These are phyloP conservation scores for Kazachstania kunashirensis DNA, from an alignment of 805 yeast genomes.

Conservation along the genomic window DNA sequence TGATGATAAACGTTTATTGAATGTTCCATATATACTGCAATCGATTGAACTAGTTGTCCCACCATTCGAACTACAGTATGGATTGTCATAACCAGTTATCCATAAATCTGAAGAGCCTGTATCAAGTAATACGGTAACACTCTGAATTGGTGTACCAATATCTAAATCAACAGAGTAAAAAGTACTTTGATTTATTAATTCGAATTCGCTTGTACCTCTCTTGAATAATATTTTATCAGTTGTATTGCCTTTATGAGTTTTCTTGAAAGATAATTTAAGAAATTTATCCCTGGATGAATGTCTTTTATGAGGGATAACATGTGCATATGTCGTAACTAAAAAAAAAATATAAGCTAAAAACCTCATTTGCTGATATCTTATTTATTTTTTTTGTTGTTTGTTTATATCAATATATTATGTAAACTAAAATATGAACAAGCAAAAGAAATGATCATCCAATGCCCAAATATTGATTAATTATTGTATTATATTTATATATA, in stretches of 20 bases:
- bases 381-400: no score
- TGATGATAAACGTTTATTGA: conserved; percentile 15
- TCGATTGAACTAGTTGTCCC: background rate
- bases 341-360: background rate
- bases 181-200: conserved; percentile 31
- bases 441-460: no score
- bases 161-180: conserved; percentile 35
- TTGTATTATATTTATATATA: no score
- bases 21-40: conserved; percentile 24
- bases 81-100: conserved; percentile 41
- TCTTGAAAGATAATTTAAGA: conserved; percentile 15
- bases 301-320: background rate
- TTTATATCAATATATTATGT: no score
- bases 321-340: background rate
- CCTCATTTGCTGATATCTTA: no score
- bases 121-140: conserved; percentile 47
- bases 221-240: conserved; percentile 4
- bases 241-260: conserved; percentile 10
- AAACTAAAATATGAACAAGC: no score
- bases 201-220: conserved; percentile 8
- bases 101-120: conserved; percentile 67
- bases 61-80: conserved; percentile 31
- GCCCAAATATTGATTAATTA: no score
- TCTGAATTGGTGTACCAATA: conserved; percentile 48
- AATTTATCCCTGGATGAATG: background rate